Conservation (phyloP, 306 rosid genomes). For the Betula pendula region DNA sequence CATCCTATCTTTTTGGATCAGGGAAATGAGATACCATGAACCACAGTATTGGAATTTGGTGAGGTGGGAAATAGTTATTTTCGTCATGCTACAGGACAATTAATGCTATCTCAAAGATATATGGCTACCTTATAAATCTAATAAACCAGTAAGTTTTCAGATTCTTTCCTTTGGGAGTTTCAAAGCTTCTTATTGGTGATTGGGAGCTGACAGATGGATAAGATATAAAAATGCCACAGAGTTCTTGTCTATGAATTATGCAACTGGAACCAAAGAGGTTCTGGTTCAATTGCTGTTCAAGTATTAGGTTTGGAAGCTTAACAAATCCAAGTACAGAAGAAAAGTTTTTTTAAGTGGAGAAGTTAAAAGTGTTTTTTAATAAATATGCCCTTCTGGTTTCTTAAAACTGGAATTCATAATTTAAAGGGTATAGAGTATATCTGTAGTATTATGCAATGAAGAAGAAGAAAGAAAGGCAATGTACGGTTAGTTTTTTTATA, state of each 20-base stretch:
- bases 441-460: too few relatives aligned
- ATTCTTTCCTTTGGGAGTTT: constrained; percentile 4
- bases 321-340: too few relatives aligned
- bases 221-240: not conserved
- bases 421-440: too few relatives aligned
- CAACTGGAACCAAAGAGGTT: not conserved
- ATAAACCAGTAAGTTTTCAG: constrained; percentile 60
- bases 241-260: not conserved
- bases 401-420: too few relatives aligned
- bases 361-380: too few relatives aligned
- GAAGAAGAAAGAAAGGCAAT: too few relatives aligned
- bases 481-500: too few relatives aligned
- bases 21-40: constrained; percentile 91
- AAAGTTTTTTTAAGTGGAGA: too few relatives aligned
- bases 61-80: constrained; percentile 83
- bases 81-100: constrained; percentile 91
- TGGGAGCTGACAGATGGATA: not conserved
- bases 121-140: constrained; percentile 76
- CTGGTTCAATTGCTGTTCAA: constrained; percentile 9
- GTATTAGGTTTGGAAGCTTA: too few relatives aligned
- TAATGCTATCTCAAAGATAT: constrained; percentile 80
- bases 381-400: too few relatives aligned
- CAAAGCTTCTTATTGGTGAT: not conserved
- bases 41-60: constrained; percentile 95
- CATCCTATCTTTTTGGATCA: constrained; percentile 32